Percentiles rank a stretch among this genome's conserved stretches.
phyloP scores from a whole-genome alignment of 2,329 filamentous ascomycete species.

The Xylaria sp. region DNA sequence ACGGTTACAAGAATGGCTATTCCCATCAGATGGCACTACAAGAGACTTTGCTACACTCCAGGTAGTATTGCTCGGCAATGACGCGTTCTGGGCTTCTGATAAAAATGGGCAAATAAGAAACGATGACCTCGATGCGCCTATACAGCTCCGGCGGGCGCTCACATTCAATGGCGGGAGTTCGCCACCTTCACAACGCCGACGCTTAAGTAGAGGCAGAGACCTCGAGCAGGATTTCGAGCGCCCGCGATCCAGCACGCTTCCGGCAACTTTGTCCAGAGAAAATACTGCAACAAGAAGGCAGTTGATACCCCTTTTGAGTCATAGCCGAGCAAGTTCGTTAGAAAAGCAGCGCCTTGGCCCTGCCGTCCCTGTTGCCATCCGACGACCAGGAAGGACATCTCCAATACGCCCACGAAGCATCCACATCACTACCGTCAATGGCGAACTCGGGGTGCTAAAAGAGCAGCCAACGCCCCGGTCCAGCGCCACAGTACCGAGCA shows the following conservation, averaged over 20 bases:
- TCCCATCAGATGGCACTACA: slow-evolving; percentile 44
- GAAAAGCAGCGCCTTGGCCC: slow-evolving; percentile 24
- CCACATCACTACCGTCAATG: slow-evolving; percentile 21
- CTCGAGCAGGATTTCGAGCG: slow-evolving; percentile 34
- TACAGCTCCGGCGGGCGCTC: slow-evolving; percentile 42
- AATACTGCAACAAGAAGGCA: slow-evolving; percentile 26
- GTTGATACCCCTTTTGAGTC: slow-evolving; percentile 21
- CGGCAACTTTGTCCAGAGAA: slow-evolving; percentile 35
- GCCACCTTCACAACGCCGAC: slow-evolving; percentile 14
- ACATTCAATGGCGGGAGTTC: slow-evolving; percentile 31
- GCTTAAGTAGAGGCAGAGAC: slow-evolving; percentile 31
- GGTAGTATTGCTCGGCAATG: slow-evolving; percentile 46
- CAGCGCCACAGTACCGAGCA: not conserved
- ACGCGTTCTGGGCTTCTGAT: slow-evolving; percentile 47
- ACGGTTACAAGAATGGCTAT: slow-evolving; percentile 45
- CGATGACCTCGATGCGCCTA: slow-evolving; percentile 34
- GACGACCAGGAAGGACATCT: slow-evolving; percentile 36
- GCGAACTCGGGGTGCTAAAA: slow-evolving; percentile 40
- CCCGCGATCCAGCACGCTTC: slow-evolving; percentile 42
- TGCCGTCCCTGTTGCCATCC: slow-evolving; percentile 24
- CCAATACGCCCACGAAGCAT: slow-evolving; percentile 42
- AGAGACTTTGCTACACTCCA: slow-evolving; percentile 48
- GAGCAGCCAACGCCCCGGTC: slow-evolving; percentile 41
- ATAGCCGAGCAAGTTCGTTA: slow-evolving; percentile 16
- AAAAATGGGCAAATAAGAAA: slow-evolving; percentile 44